A percentile compares a stretch with the other conserved stretches of the same genome.
phyloP scores from a whole-genome alignment of 805 yeast genomes.

The Wickerhamiella brachini region DNA sequence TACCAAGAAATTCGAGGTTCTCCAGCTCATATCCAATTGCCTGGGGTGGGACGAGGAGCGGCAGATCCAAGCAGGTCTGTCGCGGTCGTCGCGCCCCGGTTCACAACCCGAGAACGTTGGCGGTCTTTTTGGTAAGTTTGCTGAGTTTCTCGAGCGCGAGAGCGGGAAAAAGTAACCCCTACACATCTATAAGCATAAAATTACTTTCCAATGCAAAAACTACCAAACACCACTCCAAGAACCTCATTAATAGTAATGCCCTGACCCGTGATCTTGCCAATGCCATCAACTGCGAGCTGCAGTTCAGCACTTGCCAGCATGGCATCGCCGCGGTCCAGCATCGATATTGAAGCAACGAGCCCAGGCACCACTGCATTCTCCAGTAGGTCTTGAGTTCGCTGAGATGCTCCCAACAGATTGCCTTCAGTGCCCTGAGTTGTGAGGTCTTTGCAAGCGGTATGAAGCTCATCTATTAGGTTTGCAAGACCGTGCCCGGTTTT shows the following conservation, averaged over 20 bases:
- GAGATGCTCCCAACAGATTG: conserved; percentile 61
- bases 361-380: conserved; percentile 66
- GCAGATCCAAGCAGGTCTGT: conserved; percentile 23
- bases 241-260: conserved; percentile 82
- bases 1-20: conserved; percentile 84
- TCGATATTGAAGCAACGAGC: conserved; percentile 30
- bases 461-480: conserved; percentile 31
- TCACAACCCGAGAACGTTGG: conserved; percentile 9
- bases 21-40: conserved; percentile 67
- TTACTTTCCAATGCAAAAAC: conserved; percentile 86
- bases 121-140: conserved; percentile 27
- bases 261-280: conserved; percentile 86
- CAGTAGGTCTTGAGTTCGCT: conserved; percentile 62
- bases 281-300: conserved; percentile 62
- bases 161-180: conserved; percentile 12
- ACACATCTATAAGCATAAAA: background rate
- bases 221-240: conserved; percentile 78
- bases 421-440: conserved; percentile 33
- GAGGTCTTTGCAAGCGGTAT: conserved; percentile 33
- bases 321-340: conserved; percentile 38
- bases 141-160: conserved; percentile 26
- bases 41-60: conserved; percentile 73
- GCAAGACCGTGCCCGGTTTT: conserved; percentile 40
- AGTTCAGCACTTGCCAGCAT: conserved; percentile 72
- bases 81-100: conserved; percentile 8